These are phyloP conservation scores for Podaxis rugospora DNA, from an alignment of 768 basidiomycete species.

Conservation along the genomic window DNA sequence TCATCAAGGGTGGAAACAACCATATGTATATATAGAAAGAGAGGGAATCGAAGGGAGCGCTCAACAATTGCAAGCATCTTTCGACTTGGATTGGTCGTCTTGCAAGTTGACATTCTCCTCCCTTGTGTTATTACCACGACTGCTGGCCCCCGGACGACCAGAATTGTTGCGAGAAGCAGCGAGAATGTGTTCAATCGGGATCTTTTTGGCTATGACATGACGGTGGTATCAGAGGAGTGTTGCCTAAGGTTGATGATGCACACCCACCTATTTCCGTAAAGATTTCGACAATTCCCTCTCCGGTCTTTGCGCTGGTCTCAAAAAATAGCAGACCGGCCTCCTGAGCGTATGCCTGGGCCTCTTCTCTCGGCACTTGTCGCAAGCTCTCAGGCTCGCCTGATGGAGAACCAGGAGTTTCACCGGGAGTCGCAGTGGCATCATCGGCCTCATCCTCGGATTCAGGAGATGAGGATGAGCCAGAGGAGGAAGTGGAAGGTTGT, in stretches of 20 bases:
- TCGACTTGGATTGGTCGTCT: conserved; percentile 59
- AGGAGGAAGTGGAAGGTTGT: conserved; percentile 53
- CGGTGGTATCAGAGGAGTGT: not conserved
- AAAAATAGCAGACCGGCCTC: conserved; percentile 96
- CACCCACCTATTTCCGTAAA: conserved; percentile 93
- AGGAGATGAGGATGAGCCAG: conserved; percentile 43
- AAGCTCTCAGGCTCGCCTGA: conserved; percentile 63
- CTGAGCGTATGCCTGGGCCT: conserved; percentile 93
- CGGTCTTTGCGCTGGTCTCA: conserved; percentile 97
- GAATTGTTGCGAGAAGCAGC: conserved; percentile 73
- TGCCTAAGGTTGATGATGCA: conserved; percentile 18
- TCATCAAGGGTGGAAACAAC: conserved; percentile 17
- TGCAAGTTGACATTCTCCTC: conserved; percentile 69
- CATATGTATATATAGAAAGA: conserved; percentile 17
- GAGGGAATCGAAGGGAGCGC: conserved; percentile 10
- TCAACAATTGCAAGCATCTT: conserved; percentile 83
- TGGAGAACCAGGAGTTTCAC: conserved; percentile 53
- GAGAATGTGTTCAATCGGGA: conserved; percentile 87
- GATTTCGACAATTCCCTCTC: conserved; percentile 91
- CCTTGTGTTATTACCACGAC: conserved; percentile 45
- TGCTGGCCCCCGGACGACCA: conserved; percentile 55
- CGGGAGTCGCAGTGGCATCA: conserved; percentile 87
- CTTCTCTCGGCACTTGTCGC: conserved; percentile 89
- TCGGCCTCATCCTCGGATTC: conserved; percentile 89
- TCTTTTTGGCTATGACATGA: conserved; percentile 45